Percentiles rank a stretch among this genome's conserved stretches.
Conservation (phyloP, 1,284 basidiomycete genomes). For the Cryptococcus sp. region DNA sequence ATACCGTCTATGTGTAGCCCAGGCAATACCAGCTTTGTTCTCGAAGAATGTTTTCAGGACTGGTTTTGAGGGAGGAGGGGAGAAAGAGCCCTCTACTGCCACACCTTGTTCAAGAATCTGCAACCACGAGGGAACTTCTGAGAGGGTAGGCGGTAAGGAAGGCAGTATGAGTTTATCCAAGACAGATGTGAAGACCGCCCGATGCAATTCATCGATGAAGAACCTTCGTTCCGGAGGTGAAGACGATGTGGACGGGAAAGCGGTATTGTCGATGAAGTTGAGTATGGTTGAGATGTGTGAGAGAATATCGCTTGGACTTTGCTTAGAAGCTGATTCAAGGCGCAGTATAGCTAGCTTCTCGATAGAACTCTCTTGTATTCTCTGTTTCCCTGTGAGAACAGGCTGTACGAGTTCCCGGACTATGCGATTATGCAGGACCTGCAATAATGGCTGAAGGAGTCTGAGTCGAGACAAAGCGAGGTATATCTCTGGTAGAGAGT, state of each 20-base stretch:
- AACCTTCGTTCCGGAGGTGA: conserved; percentile 11
- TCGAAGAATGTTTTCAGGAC: conserved; percentile 49
- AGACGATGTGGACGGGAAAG: conserved; percentile 10
- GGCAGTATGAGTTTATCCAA: conserved; percentile 67
- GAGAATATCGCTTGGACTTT: conserved; percentile 13
- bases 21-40: conserved; percentile 54
- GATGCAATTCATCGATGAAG: conserved; percentile 18
- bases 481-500: conserved; percentile 24
- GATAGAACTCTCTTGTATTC: neutral
- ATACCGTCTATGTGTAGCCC: conserved; percentile 25
- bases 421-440: conserved; percentile 21
- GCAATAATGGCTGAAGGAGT: conserved; percentile 16
- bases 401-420: conserved; percentile 26
- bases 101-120: conserved; percentile 60
- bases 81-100: conserved; percentile 59
- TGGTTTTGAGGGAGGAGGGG: neutral
- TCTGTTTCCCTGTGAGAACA: conserved; percentile 3
- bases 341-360: conserved; percentile 11
- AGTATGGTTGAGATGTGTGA: conserved; percentile 20
- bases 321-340: neutral
- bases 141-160: conserved; percentile 64
- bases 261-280: conserved; percentile 17
- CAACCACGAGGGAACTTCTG: conserved; percentile 64
- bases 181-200: conserved; percentile 49
- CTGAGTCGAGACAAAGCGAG: conserved; percentile 15